Evolutionary conservation across 805 yeast species (phyloP).

Genomic region (Nematodospora valgi): DNA sequence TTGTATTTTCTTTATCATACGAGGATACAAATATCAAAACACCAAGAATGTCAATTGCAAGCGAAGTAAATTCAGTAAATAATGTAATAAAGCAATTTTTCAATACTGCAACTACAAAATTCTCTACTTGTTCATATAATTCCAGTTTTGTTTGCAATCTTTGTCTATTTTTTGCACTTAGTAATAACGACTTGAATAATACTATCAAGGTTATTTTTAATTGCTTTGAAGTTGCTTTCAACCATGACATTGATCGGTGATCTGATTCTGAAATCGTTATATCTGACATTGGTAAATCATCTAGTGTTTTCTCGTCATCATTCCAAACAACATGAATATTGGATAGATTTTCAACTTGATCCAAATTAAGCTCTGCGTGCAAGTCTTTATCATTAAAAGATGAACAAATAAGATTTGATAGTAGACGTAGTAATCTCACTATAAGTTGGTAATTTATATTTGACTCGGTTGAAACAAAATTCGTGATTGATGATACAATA

Average conservation of each 20-base stretch:
- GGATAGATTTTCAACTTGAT: slow-evolving; percentile 3
- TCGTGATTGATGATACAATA: slow-evolving; percentile 28
- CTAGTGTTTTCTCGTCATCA: slow-evolving; percentile 4
- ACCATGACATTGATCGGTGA: slow-evolving; percentile 26
- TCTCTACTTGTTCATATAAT: slow-evolving; percentile 19
- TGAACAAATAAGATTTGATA: slow-evolving; percentile 18
- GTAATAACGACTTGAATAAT: slow-evolving; percentile 27
- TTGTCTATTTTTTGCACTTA: slow-evolving; percentile 15
- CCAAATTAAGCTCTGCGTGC: slow-evolving; percentile 6
- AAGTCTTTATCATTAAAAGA: slow-evolving; percentile 29
- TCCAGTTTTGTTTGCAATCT: slow-evolving; percentile 23
- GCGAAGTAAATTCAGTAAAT: slow-evolving; percentile 26
- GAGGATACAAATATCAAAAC: slow-evolving; percentile 15
- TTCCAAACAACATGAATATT: slow-evolving; percentile 8
- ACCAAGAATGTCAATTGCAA: slow-evolving; percentile 27
- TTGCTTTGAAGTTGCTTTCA: slow-evolving; percentile 35
- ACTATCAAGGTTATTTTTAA: slow-evolving; percentile 30
- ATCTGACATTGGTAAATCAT: neutral
- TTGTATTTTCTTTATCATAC: slow-evolving; percentile 2
- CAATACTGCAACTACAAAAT: slow-evolving; percentile 20
- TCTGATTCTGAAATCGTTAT: slow-evolving; percentile 7
- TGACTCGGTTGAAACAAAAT: slow-evolving; percentile 19
- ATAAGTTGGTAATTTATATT: slow-evolving; percentile 22
- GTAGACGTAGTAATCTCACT: slow-evolving; percentile 17
- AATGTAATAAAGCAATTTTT: slow-evolving; percentile 29